Percentiles rank a stretch among this genome's conserved stretches.
These are phyloP conservation scores for Trichoderma polysporum DNA, from an alignment of 2,329 filamentous ascomycete genomes.

Conservation along the genomic window DNA sequence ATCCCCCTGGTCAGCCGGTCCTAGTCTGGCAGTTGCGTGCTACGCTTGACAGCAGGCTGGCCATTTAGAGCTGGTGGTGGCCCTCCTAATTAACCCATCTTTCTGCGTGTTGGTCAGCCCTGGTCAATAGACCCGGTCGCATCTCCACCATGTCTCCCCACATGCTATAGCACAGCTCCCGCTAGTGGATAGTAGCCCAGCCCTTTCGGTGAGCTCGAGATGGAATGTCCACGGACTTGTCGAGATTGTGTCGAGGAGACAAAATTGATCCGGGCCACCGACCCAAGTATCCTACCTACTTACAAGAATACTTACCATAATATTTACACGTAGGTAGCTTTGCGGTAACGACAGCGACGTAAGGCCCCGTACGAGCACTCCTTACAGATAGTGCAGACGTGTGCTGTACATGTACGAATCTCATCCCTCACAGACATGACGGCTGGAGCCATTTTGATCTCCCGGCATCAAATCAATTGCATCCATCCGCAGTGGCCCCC, in stretches of 20 bases:
- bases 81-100: slow-evolving; percentile 10
- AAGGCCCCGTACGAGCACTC: too few relatives aligned
- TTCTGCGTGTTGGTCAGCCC: slow-evolving; percentile 9
- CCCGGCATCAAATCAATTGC: background rate
- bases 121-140: slow-evolving; percentile 6
- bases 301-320: too few relatives aligned
- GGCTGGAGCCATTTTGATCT: background rate
- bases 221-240: background rate
- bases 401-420: background rate
- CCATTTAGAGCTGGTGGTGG: slow-evolving; percentile 3
- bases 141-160: slow-evolving; percentile 7
- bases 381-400: too few relatives aligned
- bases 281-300: too few relatives aligned
- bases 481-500: background rate
- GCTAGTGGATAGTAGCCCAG: background rate
- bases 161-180: background rate
- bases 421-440: background rate
- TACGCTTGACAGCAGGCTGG: background rate
- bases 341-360: too few relatives aligned
- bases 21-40: slow-evolving; percentile 18
- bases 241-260: background rate
- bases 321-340: too few relatives aligned
- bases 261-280: too few relatives aligned
- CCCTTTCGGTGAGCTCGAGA: background rate
- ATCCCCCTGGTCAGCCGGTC: background rate